Base-by-base conservation (phyloP, 306 rosid genomes). In the Quercus parvula region DNA sequence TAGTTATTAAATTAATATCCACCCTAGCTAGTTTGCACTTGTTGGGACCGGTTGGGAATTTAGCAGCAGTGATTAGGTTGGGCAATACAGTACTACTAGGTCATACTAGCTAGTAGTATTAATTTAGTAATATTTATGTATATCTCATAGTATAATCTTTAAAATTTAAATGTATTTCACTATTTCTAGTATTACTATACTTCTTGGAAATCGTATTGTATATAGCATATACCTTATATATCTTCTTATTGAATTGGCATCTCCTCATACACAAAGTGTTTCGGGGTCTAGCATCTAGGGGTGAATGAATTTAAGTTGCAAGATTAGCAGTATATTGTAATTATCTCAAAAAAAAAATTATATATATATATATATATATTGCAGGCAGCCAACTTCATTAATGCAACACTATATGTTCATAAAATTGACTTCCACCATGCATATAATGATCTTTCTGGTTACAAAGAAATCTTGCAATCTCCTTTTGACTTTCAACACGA, bases 271-370 rank as follows among this genome's bases (percentile, higher is more conserved):
- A 38, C 2, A 7, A 38, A 38, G 0, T 38, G 0, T 0, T 38
- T 38, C 11, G 2, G 0, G 1, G 1, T 41, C 2, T 41, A 8
- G 1, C 12, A 0, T 41, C 2, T 41, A 8, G 0, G 46, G 0
- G 46, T 41, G 12, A 41, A 41, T 41, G 2, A 7, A 41, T 8
- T 41, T 0, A 41, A 41, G 2, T 41, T 41, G 2, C 0, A 0
- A 0, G 0, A 38, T 41, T 41, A 41, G 46, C 1, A 41, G 0
- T 3, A 7, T 8, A 8, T 0, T 41, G 0, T 2, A 41, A 2
- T 41, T 41, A 2, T 41, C 44, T 38, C 0, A 0, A 38, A 38
- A 38, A 38, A 6, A 38, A 0, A 1, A 22, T 0, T 22, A 22
- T 22, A 22, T 22, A 22, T 22, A 22, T 22, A 22, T 22, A 22